A percentile compares a stretch with the other conserved stretches of the same genome.
Conservation (phyloP, 2,329 filamentous ascomycete genomes). For the Zopfia rhizophila region DNA sequence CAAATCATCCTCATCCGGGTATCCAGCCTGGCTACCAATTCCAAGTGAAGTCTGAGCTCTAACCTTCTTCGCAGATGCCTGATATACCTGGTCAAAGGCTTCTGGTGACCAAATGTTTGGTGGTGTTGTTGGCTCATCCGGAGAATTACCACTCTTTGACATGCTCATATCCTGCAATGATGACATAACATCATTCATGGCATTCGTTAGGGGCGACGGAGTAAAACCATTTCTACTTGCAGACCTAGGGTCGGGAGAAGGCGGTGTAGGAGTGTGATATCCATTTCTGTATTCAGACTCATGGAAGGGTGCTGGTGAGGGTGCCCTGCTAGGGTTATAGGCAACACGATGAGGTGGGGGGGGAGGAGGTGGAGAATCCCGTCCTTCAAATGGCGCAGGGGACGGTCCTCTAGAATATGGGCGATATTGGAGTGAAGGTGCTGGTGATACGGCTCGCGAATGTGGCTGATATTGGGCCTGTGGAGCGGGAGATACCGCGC, state of each 20-base stretch:
- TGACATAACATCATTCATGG: conserved; percentile 98
- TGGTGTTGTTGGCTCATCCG: conserved; percentile 66
- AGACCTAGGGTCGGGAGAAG: conserved; percentile 66
- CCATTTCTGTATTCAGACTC: conserved; percentile 48
- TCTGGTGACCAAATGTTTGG: conserved; percentile 90
- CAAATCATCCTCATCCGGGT: conserved; percentile 65
- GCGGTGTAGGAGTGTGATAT: conserved; percentile 70
- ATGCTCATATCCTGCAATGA: conserved; percentile 88
- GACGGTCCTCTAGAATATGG: conserved; percentile 54
- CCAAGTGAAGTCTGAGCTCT: conserved; percentile 78
- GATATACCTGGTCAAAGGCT: conserved; percentile 73
- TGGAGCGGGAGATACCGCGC: conserved; percentile 44
- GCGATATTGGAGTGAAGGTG: conserved; percentile 48
- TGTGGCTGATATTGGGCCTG: conserved; percentile 38
- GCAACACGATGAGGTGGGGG: conserved; percentile 80
- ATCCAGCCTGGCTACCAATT: conserved; percentile 60
- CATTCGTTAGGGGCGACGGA: conserved; percentile 89
- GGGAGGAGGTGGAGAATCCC: conserved; percentile 77
- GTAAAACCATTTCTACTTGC: conserved; percentile 63
- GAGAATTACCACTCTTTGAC: conserved; percentile 60
- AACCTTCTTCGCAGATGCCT: conserved; percentile 51
- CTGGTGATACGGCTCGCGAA: conserved; percentile 42
- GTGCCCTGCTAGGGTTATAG: conserved; percentile 57
- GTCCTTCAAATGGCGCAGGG: conserved; percentile 44
- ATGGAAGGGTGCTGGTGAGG: conserved; percentile 43